Conservation (phyloP, 257 asterid species). For the Solanum gandarillasii region DNA sequence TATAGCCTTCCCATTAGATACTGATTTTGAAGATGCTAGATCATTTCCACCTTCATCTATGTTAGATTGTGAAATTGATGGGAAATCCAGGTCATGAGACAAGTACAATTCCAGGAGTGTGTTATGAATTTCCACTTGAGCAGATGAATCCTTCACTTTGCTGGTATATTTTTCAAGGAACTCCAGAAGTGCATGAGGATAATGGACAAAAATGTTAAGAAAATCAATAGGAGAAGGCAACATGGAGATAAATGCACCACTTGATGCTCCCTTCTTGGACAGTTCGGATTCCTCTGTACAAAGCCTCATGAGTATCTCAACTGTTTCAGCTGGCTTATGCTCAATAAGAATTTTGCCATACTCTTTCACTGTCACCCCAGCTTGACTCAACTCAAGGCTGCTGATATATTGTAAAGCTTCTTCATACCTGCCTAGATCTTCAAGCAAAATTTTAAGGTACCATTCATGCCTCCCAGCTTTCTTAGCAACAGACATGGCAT, state of each 20-base stretch:
- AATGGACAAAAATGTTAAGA: conserved; percentile 68
- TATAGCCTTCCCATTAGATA: conserved; percentile 29
- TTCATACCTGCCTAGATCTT: conserved; percentile 84
- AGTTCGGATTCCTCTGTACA: conserved; percentile 85
- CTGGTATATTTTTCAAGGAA: conserved; percentile 72
- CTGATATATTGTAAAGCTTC: conserved; percentile 85
- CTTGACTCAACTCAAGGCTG: conserved; percentile 92
- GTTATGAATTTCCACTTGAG: conserved; percentile 92
- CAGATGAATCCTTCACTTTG: conserved; percentile 89
- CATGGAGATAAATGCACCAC: conserved; percentile 60
- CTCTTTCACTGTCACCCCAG: conserved; percentile 87
- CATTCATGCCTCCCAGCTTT: conserved; percentile 92
- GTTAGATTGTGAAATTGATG: conserved; percentile 48
- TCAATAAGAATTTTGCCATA: conserved; percentile 85
- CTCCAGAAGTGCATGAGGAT: conserved; percentile 86
- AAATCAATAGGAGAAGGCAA: conserved; percentile 98
- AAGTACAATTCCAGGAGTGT: conserved; percentile 79
- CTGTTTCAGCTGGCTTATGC: conserved; percentile 84
- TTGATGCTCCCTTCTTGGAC: conserved; percentile 35
- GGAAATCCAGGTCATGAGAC: conserved; percentile 74
- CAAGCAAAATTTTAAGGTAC: conserved; percentile 91
- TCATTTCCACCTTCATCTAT: conserved; percentile 27
- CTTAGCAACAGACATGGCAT: conserved; percentile 96
- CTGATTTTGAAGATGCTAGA: conserved; percentile 22
- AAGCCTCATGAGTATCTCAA: conserved; percentile 79